Evolutionary conservation across 352 stramenopile species (phyloP).

Genomic region (Discostella stelligera): DNA sequence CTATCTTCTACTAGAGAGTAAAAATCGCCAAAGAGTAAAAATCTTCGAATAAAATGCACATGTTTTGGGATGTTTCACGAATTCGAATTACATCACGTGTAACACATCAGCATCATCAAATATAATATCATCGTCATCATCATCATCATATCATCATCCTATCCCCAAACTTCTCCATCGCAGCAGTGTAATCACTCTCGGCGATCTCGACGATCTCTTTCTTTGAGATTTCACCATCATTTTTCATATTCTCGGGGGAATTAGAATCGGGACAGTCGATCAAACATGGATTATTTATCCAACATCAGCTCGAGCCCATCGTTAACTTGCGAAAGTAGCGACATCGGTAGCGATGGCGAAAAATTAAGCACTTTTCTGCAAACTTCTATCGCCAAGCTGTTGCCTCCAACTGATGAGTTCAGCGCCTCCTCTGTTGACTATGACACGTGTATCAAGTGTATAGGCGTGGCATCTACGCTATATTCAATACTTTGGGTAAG

Average conservation of each 20-base stretch:
- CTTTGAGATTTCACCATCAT: neutral
- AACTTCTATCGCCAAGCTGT: neutral
- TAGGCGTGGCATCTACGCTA: neutral
- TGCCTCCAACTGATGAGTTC: neutral
- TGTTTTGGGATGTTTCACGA: no score
- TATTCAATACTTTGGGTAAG: constrained; percentile 2
- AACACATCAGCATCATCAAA: no score
- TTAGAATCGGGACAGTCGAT: neutral
- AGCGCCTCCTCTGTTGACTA: neutral
- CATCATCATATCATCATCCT: no score
- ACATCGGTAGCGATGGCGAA: neutral
- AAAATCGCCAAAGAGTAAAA: no score
- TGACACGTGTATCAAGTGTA: neutral
- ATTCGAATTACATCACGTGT: no score
- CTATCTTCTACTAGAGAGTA: no score
- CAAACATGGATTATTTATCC: constrained; percentile 1
- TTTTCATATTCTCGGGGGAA: neutral
- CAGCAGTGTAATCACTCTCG: no score
- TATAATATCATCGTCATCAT: no score
- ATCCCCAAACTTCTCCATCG: no score
- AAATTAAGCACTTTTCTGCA: neutral
- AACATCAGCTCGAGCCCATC: neutral
- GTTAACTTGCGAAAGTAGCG: neutral
- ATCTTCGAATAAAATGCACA: no score
- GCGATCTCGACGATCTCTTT: neutral